Evolutionary conservation across 805 yeast genomes (phyloP), one percentile per base, ranked within the genome.

Genomic region (Starmerella ratchasimensis): DNA sequence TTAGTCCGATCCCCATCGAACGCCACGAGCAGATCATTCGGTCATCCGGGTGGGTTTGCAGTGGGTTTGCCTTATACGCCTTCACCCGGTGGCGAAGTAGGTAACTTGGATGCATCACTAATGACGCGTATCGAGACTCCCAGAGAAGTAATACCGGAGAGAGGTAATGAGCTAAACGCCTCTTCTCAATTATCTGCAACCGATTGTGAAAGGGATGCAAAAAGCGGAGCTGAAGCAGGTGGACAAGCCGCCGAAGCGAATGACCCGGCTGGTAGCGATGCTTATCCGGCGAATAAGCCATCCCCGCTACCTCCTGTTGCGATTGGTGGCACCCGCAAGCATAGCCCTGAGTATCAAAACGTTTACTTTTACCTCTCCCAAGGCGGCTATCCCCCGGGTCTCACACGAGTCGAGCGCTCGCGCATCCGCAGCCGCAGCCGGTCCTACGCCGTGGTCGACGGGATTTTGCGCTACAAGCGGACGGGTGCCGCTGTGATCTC

Each of bases 321-420:
- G 27, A 11, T n/a, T n/a, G n/a, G n/a, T n/a, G 27, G n/a, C n/a
- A 14, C 34, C 10, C 16, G 35, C 4, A 32, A 32, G 35, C 35
- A 32, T 15, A 32, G 14, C 9, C 28, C 21, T 13, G 63, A 84
- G 45, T 83, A 80, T 53, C 94, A 82, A 54, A 71, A 80, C 47
- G 74, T 90, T 50, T 72, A 71, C 50, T 72, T 68, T 45, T 88
- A 84, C 54, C 61, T 88, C 40, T 80, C 77, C 47, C 76, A 90
- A 0, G 94, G 95, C 1, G 68, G 71, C 47, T 88, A 88, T 51
- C 98, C 97, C 0, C 78, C 79, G 17, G 69, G 72, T 62, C 73
- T 83, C 19, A 81, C 76, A 49, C 69, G 94, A 36, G 78, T 71
- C 47, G 96, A 84, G 46, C 83, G 83, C 58, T 78, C 94, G n/a